phyloP scores from a whole-genome alignment of 1,284 basidiomycete species.

The Sanghuangporus sanghuang region DNA sequence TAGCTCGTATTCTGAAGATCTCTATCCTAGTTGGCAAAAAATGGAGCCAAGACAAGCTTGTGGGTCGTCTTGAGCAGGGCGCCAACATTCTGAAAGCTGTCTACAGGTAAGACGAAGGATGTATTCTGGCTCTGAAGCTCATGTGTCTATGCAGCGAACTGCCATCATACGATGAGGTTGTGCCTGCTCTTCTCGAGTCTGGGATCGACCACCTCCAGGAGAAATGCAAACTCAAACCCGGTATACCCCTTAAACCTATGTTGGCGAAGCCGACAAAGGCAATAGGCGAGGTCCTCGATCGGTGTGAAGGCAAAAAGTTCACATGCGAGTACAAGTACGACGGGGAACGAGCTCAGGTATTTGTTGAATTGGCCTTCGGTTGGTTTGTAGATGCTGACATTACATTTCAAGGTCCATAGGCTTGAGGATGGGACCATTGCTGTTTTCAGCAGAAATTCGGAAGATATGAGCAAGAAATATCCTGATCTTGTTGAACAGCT shows the following conservation, averaged over 20 bases:
- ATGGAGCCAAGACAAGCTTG: constrained; percentile 71
- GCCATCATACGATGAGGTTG: constrained; percentile 88
- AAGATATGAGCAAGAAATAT: constrained; percentile 99
- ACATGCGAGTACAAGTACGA: constrained; percentile 99
- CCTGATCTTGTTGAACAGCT: constrained; percentile 95
- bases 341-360: constrained; percentile 91
- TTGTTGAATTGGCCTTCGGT: constrained; percentile 12
- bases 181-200: constrained; percentile 84
- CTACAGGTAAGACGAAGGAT: constrained; percentile 61
- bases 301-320: constrained; percentile 94
- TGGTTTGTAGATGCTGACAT: background rate
- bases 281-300: constrained; percentile 96
- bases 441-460: constrained; percentile 96
- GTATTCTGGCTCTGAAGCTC: background rate
- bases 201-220: constrained; percentile 72
- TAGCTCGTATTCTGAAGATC: constrained; percentile 6
- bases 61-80: constrained; percentile 75
- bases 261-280: constrained; percentile 99
- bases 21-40: constrained; percentile 56
- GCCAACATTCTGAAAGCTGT: constrained; percentile 82
- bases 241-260: constrained; percentile 98
- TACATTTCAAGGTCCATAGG: constrained; percentile 62
- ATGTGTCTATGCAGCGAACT: constrained; percentile 64
- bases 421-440: constrained; percentile 75
- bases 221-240: constrained; percentile 89